phyloP scores from a whole-genome alignment of 495 filamentous ascomycete genomes.

The Usnea hakonensis region DNA sequence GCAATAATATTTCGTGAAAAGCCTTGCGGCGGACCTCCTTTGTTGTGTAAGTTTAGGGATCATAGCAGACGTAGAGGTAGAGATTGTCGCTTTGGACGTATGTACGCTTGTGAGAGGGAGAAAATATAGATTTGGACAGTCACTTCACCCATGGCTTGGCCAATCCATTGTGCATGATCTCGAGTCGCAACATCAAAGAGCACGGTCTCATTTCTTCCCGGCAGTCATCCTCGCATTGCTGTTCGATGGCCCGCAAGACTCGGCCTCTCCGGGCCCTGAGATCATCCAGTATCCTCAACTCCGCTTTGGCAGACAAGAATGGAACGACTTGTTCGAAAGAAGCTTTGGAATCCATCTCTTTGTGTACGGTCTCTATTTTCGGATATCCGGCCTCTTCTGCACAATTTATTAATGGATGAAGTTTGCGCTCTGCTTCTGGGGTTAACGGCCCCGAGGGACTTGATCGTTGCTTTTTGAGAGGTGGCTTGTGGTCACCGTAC shows the following conservation, averaged over 20 bases:
- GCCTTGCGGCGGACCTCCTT: not conserved
- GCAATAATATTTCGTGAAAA: not conserved
- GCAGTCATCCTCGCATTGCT: not conserved
- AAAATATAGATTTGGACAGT: not conserved
- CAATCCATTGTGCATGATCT: not conserved
- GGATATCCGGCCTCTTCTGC: not conserved
- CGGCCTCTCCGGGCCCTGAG: not conserved
- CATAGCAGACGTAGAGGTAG: not conserved
- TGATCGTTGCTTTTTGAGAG: conserved; percentile 7
- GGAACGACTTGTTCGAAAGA: not conserved
- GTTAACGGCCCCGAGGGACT: not conserved
- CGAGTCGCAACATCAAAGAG: not conserved
- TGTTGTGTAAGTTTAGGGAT: too few relatives aligned
- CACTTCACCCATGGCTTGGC: not conserved
- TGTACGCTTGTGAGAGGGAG: not conserved
- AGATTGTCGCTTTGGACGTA: not conserved
- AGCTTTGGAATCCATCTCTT: not conserved
- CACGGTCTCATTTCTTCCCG: not conserved
- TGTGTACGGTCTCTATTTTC: conserved; percentile 20
- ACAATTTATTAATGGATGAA: not conserved
- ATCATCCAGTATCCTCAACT: not conserved
- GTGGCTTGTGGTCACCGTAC: not conserved
- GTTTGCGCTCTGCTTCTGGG: not conserved
- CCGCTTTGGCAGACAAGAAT: conserved; percentile 1
- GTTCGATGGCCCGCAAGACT: not conserved